phyloP scores from a whole-genome alignment of 2,329 filamentous ascomycete species.

The Alternaria sp. region DNA sequence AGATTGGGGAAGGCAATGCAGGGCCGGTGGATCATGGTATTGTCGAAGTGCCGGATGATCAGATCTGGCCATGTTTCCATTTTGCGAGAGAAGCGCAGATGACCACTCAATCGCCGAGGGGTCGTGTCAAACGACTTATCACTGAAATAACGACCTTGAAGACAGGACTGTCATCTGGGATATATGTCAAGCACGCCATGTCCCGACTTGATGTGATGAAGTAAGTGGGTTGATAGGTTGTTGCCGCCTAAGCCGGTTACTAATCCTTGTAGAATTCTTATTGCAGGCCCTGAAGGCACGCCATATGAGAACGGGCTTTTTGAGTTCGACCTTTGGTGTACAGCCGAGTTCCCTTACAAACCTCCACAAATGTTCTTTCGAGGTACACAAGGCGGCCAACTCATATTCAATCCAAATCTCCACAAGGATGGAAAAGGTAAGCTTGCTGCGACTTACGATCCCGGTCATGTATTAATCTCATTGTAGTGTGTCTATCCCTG shows the following conservation, averaged over 20 bases:
- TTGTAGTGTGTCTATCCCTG: constrained; percentile 31
- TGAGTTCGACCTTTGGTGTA: constrained; percentile 62
- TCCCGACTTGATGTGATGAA: constrained; percentile 60
- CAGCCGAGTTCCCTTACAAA: constrained; percentile 51
- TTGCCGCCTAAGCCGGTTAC: background rate
- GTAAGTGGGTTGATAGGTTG: constrained; percentile 1
- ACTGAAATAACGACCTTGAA: constrained; percentile 56
- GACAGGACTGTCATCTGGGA: constrained; percentile 59
- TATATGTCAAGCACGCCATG: constrained; percentile 58
- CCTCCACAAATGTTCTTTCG: constrained; percentile 47
- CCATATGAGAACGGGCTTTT: constrained; percentile 63
- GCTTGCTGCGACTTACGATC: background rate
- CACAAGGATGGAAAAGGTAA: constrained; percentile 58
- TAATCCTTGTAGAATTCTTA: constrained; percentile 24
- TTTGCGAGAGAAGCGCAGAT: constrained; percentile 2
- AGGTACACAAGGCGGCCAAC: no score
- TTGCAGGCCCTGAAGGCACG: constrained; percentile 59
- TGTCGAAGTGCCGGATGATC: constrained; percentile 44
- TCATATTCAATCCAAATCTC: constrained; percentile 41
- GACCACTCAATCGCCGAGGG: constrained; percentile 24
- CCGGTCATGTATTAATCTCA: background rate
- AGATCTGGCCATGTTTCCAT: background rate
- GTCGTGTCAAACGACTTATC: constrained; percentile 56
- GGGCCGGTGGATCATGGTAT: constrained; percentile 26
- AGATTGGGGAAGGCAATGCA: background rate